These are phyloP conservation scores for Platanus orientalis DNA, from an alignment of 164 flowering plant genomes.

Conservation along the genomic window DNA sequence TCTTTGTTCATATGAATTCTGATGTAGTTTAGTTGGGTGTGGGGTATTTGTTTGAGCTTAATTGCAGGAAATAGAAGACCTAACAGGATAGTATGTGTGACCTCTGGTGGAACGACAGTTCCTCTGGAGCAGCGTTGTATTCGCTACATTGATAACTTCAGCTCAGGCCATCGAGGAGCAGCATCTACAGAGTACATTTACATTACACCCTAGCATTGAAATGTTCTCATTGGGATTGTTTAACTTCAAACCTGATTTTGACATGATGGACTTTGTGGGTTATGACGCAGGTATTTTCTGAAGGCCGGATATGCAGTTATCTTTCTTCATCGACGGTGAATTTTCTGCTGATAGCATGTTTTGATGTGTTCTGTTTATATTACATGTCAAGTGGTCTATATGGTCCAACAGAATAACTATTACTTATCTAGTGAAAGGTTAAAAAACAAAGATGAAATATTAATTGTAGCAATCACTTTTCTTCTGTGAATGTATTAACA, in stretches of 20 bases:
- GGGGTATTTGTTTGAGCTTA: background rate
- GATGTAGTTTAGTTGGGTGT: background rate
- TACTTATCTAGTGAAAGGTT: no score
- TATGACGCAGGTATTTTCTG: slow-evolving; percentile 62
- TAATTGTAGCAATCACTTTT: no score
- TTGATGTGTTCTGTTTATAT: background rate
- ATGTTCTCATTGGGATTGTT: background rate
- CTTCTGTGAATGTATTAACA: background rate
- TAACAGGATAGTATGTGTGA: slow-evolving; percentile 68
- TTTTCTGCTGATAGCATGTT: background rate
- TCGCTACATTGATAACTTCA: slow-evolving; percentile 89
- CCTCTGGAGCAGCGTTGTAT: slow-evolving; percentile 91
- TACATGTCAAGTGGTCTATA: background rate
- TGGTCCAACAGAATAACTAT: background rate
- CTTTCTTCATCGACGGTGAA: slow-evolving; percentile 69
- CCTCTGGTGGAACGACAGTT: slow-evolving; percentile 96
- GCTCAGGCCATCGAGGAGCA: slow-evolving; percentile 96
- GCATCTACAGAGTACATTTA: slow-evolving; percentile 83
- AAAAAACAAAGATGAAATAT: no score
- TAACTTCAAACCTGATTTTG: background rate
- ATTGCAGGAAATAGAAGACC: slow-evolving; percentile 34
- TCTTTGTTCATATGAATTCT: background rate
- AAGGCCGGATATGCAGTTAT: slow-evolving; percentile 94
- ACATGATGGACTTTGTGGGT: slow-evolving; percentile 4
- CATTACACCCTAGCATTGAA: background rate